Evolutionary conservation across 1,284 basidiomycete species (phyloP).

Genomic region (Cryptococcus hybrid): DNA sequence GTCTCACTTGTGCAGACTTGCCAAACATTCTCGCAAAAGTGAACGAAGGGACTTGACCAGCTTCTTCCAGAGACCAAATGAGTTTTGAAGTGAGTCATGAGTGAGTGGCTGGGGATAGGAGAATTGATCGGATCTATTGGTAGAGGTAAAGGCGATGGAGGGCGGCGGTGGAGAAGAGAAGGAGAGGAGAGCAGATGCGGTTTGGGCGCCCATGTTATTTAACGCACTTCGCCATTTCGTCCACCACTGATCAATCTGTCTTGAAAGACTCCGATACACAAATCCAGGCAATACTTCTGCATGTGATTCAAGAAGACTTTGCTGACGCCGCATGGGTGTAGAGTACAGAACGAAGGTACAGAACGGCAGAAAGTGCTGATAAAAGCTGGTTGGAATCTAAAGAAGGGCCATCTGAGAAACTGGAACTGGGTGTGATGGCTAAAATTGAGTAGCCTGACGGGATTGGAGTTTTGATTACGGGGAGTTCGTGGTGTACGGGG

Average conservation of each 20-base stretch:
- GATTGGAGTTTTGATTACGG: no score
- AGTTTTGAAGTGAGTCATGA: conserved; percentile 1
- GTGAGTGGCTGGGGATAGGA: conserved; percentile 2
- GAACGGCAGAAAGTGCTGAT: not conserved
- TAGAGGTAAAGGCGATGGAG: not conserved
- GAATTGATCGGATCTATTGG: not conserved
- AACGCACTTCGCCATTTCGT: conserved; percentile 1
- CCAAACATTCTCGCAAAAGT: conserved; percentile 10
- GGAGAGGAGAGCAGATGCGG: not conserved
- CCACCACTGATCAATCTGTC: conserved; percentile 6
- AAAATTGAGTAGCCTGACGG: no score
- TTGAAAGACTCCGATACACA: not conserved
- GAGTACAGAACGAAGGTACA: not conserved
- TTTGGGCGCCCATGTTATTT: not conserved
- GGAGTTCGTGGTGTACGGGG: not conserved
- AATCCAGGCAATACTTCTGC: conserved; percentile 2
- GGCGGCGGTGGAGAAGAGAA: not conserved
- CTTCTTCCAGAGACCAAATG: conserved; percentile 8
- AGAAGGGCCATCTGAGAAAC: no score
- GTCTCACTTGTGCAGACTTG: not conserved
- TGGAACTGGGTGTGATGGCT: no score
- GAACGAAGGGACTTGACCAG: conserved; percentile 1
- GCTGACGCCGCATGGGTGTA: not conserved
- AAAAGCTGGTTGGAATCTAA: not conserved
- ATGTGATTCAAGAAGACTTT: not conserved